Percentiles rank a stretch among this genome's conserved stretches.
Evolutionary conservation across 805 yeast species (phyloP).

Genomic region (Ogataea siamensis): DNA sequence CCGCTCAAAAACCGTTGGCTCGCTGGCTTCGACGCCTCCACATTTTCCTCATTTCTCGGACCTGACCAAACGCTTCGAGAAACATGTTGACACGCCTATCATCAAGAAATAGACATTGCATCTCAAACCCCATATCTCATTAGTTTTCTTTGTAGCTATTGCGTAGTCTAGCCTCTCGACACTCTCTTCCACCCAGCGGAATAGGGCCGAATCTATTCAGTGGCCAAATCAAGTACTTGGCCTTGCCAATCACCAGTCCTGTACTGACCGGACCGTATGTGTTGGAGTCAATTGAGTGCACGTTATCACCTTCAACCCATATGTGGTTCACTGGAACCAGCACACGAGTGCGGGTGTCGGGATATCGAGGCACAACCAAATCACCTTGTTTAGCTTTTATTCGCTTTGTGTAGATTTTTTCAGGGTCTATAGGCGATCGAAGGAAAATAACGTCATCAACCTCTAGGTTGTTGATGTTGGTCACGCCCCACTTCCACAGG

Average conservation of each 20-base stretch:
- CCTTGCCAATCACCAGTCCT: slow-evolving; percentile 79
- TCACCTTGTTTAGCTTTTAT: slow-evolving; percentile 78
- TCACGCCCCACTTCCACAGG: slow-evolving; percentile 62
- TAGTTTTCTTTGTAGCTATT: slow-evolving; percentile 1
- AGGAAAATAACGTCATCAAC: slow-evolving; percentile 74
- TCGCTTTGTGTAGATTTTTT: slow-evolving; percentile 72
- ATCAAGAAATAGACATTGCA: slow-evolving; percentile 19
- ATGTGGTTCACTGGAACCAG: slow-evolving; percentile 74
- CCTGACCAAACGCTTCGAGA: slow-evolving; percentile 22
- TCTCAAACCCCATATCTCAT: background rate
- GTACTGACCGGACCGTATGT: slow-evolving; percentile 84
- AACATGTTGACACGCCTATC: slow-evolving; percentile 34
- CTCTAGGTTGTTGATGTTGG: slow-evolving; percentile 43
- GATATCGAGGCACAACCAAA: slow-evolving; percentile 54
- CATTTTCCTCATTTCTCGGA: slow-evolving; percentile 17
- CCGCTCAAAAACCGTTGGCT: slow-evolving; percentile 29
- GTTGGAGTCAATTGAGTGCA: slow-evolving; percentile 81
- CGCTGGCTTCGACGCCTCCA: slow-evolving; percentile 19
- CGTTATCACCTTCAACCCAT: slow-evolving; percentile 95
- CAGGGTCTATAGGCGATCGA: slow-evolving; percentile 80
- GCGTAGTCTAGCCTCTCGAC: slow-evolving; percentile 32
- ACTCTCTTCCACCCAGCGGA: slow-evolving; percentile 54
- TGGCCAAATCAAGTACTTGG: slow-evolving; percentile 70
- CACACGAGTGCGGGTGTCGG: slow-evolving; percentile 63
- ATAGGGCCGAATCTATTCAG: slow-evolving; percentile 49